Evolutionary conservation across 163 green algal genomes (phyloP), one percentile per base, ranked within the genome.

Genomic region (Volvox carteri): DNA sequence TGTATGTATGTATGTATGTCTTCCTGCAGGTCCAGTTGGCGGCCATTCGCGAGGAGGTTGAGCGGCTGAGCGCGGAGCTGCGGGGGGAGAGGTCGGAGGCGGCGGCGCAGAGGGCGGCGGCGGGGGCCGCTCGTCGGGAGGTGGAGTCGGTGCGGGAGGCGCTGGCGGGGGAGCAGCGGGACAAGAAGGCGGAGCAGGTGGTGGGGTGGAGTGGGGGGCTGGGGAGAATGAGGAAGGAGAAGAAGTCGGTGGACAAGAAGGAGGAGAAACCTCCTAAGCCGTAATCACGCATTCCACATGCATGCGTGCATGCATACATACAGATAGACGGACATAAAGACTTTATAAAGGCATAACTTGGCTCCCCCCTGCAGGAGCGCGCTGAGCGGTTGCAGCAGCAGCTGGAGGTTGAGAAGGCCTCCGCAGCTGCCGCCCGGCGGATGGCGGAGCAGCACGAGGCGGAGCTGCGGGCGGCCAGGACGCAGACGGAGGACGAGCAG

Each of bases 171-270:
- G 83, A 88, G 68, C 48, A 73, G 68, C 25, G 28, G 37, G 83
- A 88, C 19, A 78, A 52, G 68, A 74, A 60, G 67, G 68, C 35
- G 25, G 83, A 88, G 48, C 83, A 88, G 83, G 83, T 88, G 68
- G 6, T 60, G 0, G 18, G 2, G 30, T 5, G 39, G 0, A 7
- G 39, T 33, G 76, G 30, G 76, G 30, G 50, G 25, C 35, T 77
- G 68, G 35, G 33, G 37, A 52, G 35, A 35, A 65, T 8, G 54
- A 2, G 54, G 54, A 58, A 12, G 54, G n/a, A n/a, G n/a, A n/a
- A n/a, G n/a, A n/a, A n/a, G n/a, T n/a, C n/a, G n/a, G n/a, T n/a
- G n/a, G n/a, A n/a, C n/a, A n/a, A n/a, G n/a, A n/a, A n/a, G n/a
- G n/a, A n/a, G n/a, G n/a, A n/a, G n/a, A n/a, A n/a, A n/a, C n/a